Evolutionary conservation across 2,329 filamentous ascomycete species (phyloP).

Genomic region (Curvularia spicifera): DNA sequence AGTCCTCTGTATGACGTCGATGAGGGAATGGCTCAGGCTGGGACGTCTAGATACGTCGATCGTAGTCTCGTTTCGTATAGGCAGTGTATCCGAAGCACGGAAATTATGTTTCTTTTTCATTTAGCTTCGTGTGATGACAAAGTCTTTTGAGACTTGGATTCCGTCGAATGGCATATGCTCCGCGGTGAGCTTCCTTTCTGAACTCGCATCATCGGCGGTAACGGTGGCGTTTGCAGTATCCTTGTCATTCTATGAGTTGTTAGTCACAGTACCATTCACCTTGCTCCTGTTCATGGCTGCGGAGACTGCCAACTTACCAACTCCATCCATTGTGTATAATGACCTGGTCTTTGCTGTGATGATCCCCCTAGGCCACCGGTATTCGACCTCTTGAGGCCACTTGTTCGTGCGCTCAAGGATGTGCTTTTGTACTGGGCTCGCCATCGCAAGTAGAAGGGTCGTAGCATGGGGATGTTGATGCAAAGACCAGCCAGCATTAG

Average conservation of each 20-base stretch:
- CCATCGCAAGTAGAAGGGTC: conserved; percentile 29
- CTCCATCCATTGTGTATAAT: conserved; percentile 33
- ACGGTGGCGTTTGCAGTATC: conserved; percentile 22
- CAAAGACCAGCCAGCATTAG: conserved; percentile 32
- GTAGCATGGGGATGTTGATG: conserved; percentile 35
- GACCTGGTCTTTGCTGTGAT: conserved; percentile 15
- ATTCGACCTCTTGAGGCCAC: conserved; percentile 13
- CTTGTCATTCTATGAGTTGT: conserved; percentile 25
- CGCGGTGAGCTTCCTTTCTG: conserved; percentile 27
- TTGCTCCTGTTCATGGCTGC: neutral
- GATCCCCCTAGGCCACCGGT: conserved; percentile 13
- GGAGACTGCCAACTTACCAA: conserved; percentile 18
- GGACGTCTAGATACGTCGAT: neutral
- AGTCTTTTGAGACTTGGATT: conserved; percentile 29
- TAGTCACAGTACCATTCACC: neutral
- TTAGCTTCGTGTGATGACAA: conserved; percentile 21
- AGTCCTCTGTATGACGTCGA: neutral
- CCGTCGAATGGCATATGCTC: conserved; percentile 19
- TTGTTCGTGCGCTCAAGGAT: conserved; percentile 9
- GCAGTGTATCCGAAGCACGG: neutral
- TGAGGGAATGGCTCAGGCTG: neutral
- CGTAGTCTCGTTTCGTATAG: neutral
- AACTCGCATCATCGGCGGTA: conserved; percentile 29
- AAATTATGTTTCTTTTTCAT: neutral
- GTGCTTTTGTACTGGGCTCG: conserved; percentile 28